Evolutionary conservation across 495 filamentous ascomycete species (phyloP).

Genomic region (Aspergillus heteromorphus): DNA sequence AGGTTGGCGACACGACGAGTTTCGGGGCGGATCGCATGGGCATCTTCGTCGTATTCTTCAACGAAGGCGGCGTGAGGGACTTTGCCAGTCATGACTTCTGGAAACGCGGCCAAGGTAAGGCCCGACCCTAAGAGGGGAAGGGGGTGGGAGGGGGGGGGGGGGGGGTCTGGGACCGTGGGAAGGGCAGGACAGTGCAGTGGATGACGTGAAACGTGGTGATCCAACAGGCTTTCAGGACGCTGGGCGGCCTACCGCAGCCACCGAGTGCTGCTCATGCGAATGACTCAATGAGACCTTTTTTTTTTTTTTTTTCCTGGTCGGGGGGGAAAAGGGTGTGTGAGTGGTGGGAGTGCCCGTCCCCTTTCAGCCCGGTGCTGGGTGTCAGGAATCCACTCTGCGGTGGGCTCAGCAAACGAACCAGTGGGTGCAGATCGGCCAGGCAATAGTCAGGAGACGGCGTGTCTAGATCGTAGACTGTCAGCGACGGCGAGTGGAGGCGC

Average conservation of each 20-base stretch:
- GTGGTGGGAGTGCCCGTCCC: conserved; percentile 5
- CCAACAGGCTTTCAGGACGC: conserved; percentile 20
- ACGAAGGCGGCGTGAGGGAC: conserved; percentile 41
- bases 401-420: conserved; percentile 10
- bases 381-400: conserved; percentile 8
- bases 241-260: conserved; percentile 23
- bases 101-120: conserved; percentile 22
- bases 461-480: conserved; percentile 27
- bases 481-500: conserved; percentile 19
- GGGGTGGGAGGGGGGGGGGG: conserved; percentile 8
- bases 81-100: conserved; percentile 35
- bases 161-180: too few species aligned
- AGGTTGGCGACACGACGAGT: conserved; percentile 49
- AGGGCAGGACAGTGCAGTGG: conserved; percentile 14
- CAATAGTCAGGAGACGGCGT: conserved; percentile 16
- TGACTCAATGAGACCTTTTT: conserved; percentile 21
- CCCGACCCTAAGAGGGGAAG: conserved; percentile 12
- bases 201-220: conserved; percentile 31
- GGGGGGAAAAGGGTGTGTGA: neutral
- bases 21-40: conserved; percentile 40
- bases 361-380: conserved; percentile 3
- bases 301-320: conserved; percentile 4
- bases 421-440: conserved; percentile 16
- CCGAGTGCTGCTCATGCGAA: conserved; percentile 17
- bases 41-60: conserved; percentile 56